Evolutionary conservation across 2,329 filamentous ascomycete genomes (phyloP).

Genomic region (Penicillium sp.): DNA sequence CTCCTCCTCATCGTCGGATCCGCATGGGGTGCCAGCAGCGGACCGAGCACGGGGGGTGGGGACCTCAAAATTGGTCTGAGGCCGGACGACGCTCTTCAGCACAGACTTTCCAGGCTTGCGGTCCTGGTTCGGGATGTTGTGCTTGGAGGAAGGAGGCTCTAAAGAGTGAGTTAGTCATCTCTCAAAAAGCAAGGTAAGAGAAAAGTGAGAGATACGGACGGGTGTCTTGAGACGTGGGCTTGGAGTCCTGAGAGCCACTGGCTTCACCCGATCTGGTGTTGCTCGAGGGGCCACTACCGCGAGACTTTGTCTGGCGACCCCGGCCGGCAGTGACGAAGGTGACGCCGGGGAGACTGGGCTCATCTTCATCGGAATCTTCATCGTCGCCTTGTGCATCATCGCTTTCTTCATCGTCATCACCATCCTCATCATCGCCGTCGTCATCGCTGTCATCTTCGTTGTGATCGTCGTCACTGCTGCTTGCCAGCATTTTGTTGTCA

Average conservation of each 20-base stretch:
- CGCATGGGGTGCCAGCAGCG: slow-evolving; percentile 56
- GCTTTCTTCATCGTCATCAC: slow-evolving; percentile 46
- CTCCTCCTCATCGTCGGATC: slow-evolving; percentile 82
- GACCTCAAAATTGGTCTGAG: slow-evolving; percentile 73
- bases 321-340: slow-evolving; percentile 13
- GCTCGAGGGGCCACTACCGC: slow-evolving; percentile 23
- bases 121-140: slow-evolving; percentile 36
- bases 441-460: slow-evolving; percentile 61
- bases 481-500: slow-evolving; percentile 57
- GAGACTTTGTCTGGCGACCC: slow-evolving; percentile 25
- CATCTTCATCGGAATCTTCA: slow-evolving; percentile 29
- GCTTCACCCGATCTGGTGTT: slow-evolving; percentile 20
- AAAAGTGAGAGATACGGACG: too few relatives aligned
- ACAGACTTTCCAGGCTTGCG: slow-evolving; percentile 28
- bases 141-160: slow-evolving; percentile 10
- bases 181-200: too few relatives aligned
- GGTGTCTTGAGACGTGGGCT: slow-evolving; percentile 43
- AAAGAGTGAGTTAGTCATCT: slow-evolving; percentile 2
- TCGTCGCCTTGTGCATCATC: slow-evolving; percentile 59
- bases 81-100: slow-evolving; percentile 59
- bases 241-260: slow-evolving; percentile 33
- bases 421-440: slow-evolving; percentile 17
- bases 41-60: slow-evolving; percentile 51
- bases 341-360: slow-evolving; percentile 25
- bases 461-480: slow-evolving; percentile 56